phyloP scores from a whole-genome alignment of 257 asterid genomes.

The Penstemon davidsonii region DNA sequence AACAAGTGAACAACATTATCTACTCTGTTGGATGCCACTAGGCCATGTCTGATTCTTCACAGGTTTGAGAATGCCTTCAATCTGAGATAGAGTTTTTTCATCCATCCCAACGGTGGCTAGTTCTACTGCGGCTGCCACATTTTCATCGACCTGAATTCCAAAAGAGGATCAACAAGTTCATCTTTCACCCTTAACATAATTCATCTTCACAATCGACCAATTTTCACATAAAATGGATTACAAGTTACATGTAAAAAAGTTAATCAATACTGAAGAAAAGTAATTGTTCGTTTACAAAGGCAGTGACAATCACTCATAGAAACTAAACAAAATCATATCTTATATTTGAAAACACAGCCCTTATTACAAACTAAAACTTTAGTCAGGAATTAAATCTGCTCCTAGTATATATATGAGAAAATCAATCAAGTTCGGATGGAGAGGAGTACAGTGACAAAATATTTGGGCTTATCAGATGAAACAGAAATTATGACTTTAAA shows the following conservation, averaged over 20 bases:
- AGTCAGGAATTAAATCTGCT: too few relatives aligned
- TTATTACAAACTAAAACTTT: too few relatives aligned
- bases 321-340: too few relatives aligned
- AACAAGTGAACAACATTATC: constrained; percentile 15
- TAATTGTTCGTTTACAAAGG: too few relatives aligned
- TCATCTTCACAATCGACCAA: background rate
- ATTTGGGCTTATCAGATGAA: too few relatives aligned
- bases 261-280: background rate
- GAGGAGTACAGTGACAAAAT: too few relatives aligned
- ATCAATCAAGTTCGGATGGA: background rate
- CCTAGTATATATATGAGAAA: background rate
- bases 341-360: too few relatives aligned
- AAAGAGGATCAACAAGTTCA: background rate
- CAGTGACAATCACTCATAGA: too few relatives aligned
- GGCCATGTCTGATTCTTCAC: constrained; percentile 97
- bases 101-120: constrained; percentile 56
- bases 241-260: background rate
- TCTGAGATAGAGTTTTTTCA: constrained; percentile 51
- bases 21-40: constrained; percentile 71
- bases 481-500: too few relatives aligned
- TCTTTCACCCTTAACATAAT: background rate
- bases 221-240: too few relatives aligned
- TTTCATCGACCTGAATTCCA: constrained; percentile 65
- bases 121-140: constrained; percentile 77
- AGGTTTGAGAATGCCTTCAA: constrained; percentile 64